Evolutionary conservation across 495 filamentous ascomycete genomes (phyloP).

Genomic region (Aspergillus mulundensis): DNA sequence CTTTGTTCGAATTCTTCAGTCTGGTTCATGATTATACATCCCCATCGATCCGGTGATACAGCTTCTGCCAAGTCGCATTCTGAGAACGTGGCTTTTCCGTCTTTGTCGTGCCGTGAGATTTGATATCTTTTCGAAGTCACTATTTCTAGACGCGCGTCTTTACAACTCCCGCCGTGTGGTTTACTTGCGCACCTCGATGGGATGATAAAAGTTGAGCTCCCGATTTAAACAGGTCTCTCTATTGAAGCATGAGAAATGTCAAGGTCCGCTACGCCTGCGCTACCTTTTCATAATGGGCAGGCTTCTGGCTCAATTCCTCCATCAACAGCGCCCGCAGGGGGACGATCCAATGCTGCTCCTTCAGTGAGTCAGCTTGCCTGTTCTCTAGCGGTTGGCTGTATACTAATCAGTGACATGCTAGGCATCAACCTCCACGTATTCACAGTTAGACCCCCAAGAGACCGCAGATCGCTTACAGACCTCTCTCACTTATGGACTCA

Average conservation of each 20-base stretch:
- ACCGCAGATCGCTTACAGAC: conserved; percentile 74
- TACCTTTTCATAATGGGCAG: conserved; percentile 53
- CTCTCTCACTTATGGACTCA: conserved; percentile 76
- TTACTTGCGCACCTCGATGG: conserved; percentile 20
- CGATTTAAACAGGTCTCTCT: conserved; percentile 16
- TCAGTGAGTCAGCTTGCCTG: conserved; percentile 25
- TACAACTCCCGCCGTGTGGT: background rate
- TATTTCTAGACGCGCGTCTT: background rate
- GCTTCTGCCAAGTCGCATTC: conserved; percentile 36
- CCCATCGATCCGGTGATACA: conserved; percentile 12
- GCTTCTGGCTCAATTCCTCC: conserved; percentile 31
- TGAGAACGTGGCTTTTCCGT: conserved; percentile 20
- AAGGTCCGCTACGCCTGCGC: conserved; percentile 54
- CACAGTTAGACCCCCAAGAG: conserved; percentile 66
- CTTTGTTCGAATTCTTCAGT: conserved; percentile 1
- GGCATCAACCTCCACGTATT: conserved; percentile 58
- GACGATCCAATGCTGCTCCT: conserved; percentile 29
- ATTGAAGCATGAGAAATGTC: conserved; percentile 55
- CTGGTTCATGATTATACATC: conserved; percentile 10
- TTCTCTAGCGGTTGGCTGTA: background rate
- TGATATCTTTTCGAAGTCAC: background rate
- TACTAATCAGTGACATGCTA: conserved; percentile 23
- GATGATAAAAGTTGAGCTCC: conserved; percentile 29
- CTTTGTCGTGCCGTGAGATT: background rate
- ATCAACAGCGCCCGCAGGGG: conserved; percentile 34